phyloP scores from a whole-genome alignment of 306 rosid species.

The Corylus heterophylla region DNA sequence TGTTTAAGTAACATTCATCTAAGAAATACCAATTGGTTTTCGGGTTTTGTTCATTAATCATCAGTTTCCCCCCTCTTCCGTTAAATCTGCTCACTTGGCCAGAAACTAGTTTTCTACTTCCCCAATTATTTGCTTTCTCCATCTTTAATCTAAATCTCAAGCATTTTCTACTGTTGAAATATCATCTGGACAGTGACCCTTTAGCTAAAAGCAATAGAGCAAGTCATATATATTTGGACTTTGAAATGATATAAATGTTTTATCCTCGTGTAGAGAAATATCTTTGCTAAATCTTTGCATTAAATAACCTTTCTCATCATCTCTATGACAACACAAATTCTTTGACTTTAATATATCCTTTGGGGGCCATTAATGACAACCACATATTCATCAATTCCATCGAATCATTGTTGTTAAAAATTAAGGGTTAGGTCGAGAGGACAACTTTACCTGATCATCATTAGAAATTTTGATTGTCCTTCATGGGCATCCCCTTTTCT shows the following conservation, averaged over 20 bases:
- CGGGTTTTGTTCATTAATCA: neutral
- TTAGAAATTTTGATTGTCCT: neutral
- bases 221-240: neutral
- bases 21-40: neutral
- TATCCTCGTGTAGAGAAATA: neutral
- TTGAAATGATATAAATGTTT: neutral
- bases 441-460: neutral
- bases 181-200: neutral
- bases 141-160: neutral
- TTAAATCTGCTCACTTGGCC: neutral
- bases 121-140: neutral
- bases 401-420: neutral
- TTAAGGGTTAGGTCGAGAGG: neutral
- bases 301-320: neutral
- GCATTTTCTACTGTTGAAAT: too few relatives aligned
- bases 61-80: neutral
- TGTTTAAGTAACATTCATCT: neutral
- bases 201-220: neutral
- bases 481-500: neutral
- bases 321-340: neutral
- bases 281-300: neutral
- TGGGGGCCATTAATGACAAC: neutral
- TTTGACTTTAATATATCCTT: neutral
- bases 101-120: neutral
- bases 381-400: neutral